Evolutionary conservation across 441 rosid genomes (phyloP), one percentile per base, ranked within the genome.

Genomic region (Eutrema salsugineum): DNA sequence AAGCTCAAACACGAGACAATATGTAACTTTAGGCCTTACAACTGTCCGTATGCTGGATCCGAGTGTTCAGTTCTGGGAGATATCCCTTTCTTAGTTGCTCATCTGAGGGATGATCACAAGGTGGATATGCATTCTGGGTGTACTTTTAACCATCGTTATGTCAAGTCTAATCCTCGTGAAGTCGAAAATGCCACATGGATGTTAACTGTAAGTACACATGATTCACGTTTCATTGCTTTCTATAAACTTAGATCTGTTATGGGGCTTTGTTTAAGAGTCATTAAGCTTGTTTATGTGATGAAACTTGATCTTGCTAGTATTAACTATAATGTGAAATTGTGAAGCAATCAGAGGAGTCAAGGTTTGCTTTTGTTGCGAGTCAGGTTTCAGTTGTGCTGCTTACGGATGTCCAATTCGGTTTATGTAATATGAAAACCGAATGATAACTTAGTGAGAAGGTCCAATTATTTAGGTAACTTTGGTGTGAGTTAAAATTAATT

Each of bases 181-280:
- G 99, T 92, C 42, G 96, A 95, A 81, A 94, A 95, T 33, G 99
- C 99, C n/a, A 95, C 97, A 7, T 92, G 98, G 99, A 95, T 95
- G 99, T 73, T 95, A 73, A 95, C 98, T 61, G 99, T 95, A 85
- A 84, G 94, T 73, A 17, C 46, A 17, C 6, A 3, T 44, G 62
- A 61, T 44, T 35, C 15, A 0, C 68, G 10, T 33, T 42, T 49
- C 22, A 6, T 59, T 10, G 49, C n/a, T 36, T 24, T 44, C 16
- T 69, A 9, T 11, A 20, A 15, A n/a, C 46, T 61, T 71, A 28
- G 19, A 36, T 64, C 19, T 56, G 60, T 50, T 51, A 5, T 53
- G 35, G 27, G 39, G 24, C n/a, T 39, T 22, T 70, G 67, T 40
- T 71, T 6, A 53, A 36, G 49, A 38, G 8, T 71, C 54, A 42